Conservation (phyloP, 768 basidiomycete genomes). For the Amanita molliuscula region DNA sequence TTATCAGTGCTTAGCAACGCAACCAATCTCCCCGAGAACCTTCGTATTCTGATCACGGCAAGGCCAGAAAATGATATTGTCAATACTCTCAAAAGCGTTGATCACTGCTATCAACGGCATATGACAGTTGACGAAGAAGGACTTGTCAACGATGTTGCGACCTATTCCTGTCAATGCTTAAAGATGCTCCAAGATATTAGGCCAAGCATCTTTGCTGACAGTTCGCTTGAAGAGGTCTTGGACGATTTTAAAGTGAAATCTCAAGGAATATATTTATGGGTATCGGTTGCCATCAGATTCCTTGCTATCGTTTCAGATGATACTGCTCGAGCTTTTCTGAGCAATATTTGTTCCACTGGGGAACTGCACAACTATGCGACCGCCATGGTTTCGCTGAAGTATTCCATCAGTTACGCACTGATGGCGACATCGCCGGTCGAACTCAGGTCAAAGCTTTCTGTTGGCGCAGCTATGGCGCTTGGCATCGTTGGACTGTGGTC, state of each 20-base stretch:
- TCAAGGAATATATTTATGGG: background rate
- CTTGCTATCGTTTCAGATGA: background rate
- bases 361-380: background rate
- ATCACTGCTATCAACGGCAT: background rate
- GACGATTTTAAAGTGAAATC: background rate
- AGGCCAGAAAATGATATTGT: constrained; percentile 13
- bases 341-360: background rate
- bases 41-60: constrained; percentile 19
- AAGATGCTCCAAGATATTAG: background rate
- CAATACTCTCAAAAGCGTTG: background rate
- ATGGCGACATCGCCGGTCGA: background rate
- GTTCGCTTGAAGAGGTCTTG: background rate
- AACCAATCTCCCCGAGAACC: constrained; percentile 12
- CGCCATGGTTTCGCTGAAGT: background rate
- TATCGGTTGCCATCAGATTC: background rate
- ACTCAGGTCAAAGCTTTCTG: background rate
- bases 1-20: background rate
- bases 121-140: constrained; percentile 2
- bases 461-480: constrained; percentile 1
- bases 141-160: background rate
- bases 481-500: background rate
- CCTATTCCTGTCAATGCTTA: background rate
- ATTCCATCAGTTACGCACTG: background rate
- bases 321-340: constrained; percentile 1
- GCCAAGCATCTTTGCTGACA: background rate